Evolutionary conservation across 108 stramenopile genomes (phyloP).

Genomic region (Halocafeteria seosinensis): DNA sequence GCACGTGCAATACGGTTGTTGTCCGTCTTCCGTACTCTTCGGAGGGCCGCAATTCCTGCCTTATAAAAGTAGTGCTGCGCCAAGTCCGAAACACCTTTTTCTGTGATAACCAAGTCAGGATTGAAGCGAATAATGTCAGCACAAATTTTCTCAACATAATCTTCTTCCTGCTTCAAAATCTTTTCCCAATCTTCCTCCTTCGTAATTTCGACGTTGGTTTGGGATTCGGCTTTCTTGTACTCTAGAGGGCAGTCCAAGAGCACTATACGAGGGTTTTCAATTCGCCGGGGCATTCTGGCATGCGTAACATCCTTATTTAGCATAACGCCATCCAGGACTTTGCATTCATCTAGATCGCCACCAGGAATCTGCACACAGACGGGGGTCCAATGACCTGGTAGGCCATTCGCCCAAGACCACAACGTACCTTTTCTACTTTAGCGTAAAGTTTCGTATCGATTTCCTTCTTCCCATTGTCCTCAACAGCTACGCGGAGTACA

Average conservation of each 20-base stretch:
- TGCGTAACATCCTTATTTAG: conserved; percentile 98
- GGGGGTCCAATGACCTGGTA: too few relatives aligned
- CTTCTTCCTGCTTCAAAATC: conserved; percentile 92
- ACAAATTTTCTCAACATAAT: conserved; percentile 96
- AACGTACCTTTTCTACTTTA: conserved; percentile 98
- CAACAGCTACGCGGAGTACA: conserved; percentile 60
- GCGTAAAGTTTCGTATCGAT: conserved; percentile 98
- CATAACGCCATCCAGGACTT: conserved; percentile 91
- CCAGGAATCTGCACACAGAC: too few relatives aligned
- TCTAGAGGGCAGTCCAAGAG: conserved; percentile 93
- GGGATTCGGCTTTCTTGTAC: conserved; percentile 99
- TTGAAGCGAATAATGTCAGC: conserved; percentile 88
- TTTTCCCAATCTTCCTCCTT: conserved; percentile 96
- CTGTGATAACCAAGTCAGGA: conserved; percentile 96
- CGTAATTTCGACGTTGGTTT: conserved; percentile 94
- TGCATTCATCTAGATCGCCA: conserved; percentile 72
- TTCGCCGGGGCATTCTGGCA: conserved; percentile 87
- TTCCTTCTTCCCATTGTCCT: conserved; percentile 35
- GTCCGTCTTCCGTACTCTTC: conserved; percentile 93
- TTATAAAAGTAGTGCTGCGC: conserved; percentile 98
- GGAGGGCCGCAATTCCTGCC: conserved; percentile 89
- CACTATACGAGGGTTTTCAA: conserved; percentile 92
- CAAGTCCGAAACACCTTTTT: conserved; percentile 97
- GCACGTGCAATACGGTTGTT: conserved; percentile 98
- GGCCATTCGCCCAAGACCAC: too few relatives aligned